Base-by-base conservation (phyloP, 1,284 basidiomycete genomes). In the Leccinum fallax region DNA sequence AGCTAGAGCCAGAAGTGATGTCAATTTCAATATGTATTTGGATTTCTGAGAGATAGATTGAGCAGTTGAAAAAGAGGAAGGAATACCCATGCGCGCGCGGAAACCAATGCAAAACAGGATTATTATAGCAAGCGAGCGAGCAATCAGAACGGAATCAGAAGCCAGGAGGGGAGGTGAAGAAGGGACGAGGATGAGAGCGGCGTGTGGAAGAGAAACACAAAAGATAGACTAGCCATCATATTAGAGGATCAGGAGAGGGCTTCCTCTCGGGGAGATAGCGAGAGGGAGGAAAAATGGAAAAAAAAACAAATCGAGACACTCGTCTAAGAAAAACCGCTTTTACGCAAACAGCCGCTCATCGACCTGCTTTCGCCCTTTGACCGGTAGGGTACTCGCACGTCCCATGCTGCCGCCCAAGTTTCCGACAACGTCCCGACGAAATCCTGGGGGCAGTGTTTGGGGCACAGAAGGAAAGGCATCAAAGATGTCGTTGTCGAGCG, bases 391-490 rank as follows among this genome's bases (percentile, higher is more conserved):
- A 53, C 67, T 65, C 11, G 69, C 53, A 26, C 61, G 71, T 52
- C 62, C 72, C 49, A 59, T 19, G 11, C 43, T 46, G 11, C 43
- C 56, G 11, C 24, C 40, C 4, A 52, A 36, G 48, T 61, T 55
- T 7, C 64, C 67, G 15, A 48, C 58, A 16, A 51, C 24, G 24
- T 69, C 71, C 2, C 66, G 53, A 24, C 61, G 62, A 61, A 59
- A 69, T 11, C 70, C 73, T 21, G 72, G 67, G 5, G 80, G 79
- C 10, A 76, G 67, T 34, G 74, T 76, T 26, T 77, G 71, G 2
- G 84, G 85, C 6, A 86, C 85, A 15, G 81, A 79, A 28, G 85
- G 85, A 67, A 86, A 86, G 5, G 84, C 81, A 57, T 86, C 84
- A 61, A 84, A 85, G 40, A 85, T 70, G 9, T 79, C 78, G 57